Base-by-base conservation (phyloP, 129 eudicot species). In the Centaurea solstitialis region DNA sequence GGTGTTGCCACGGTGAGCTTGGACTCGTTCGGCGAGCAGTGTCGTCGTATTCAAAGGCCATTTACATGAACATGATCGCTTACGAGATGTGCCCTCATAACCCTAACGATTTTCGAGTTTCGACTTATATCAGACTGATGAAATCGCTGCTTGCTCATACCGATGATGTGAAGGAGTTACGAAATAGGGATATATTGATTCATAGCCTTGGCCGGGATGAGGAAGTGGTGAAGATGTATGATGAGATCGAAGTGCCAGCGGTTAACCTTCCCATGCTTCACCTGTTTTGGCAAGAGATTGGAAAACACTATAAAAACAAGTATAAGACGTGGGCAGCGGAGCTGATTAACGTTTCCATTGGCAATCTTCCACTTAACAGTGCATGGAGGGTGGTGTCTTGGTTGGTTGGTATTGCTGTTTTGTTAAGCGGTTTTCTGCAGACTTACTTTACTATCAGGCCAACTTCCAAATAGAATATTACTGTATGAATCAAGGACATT, bases 301-400 rank as follows among this genome's bases (percentile, higher is more conserved):
- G 81, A 7, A 23, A 40, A 39, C 83, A 86, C 15, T 84, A 79
- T 62, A 20, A 37, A 7, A 84, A 66, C 26, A 66, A 13, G 23
- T 75, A 80, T 72, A 89, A 77, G 82, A 79, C 87, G 1, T 84
- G 90, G 90, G 72, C 68, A 6, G 90, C 93, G 1, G 86, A 85
- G 64, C 73, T 86, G 75, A 75, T 70, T 12, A 76, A 74, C 18
- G 33, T 71, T 4, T 76, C 86, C 61, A 84, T 89, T 64, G 79
- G 80, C 22, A 86, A 82, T 65, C 93, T n/a, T n/a, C n/a, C n/a
- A n/a, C n/a, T n/a, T n/a, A n/a, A n/a, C n/a, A n/a, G n/a, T n/a
- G n/a, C n/a, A n/a, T n/a, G n/a, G n/a, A n/a, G n/a, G n/a, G n/a
- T n/a, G n/a, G n/a, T n/a, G n/a, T n/a, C n/a, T n/a, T n/a, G n/a